Evolutionary conservation across 495 filamentous ascomycete genomes (phyloP).

Genomic region (Daldinia childiae): DNA sequence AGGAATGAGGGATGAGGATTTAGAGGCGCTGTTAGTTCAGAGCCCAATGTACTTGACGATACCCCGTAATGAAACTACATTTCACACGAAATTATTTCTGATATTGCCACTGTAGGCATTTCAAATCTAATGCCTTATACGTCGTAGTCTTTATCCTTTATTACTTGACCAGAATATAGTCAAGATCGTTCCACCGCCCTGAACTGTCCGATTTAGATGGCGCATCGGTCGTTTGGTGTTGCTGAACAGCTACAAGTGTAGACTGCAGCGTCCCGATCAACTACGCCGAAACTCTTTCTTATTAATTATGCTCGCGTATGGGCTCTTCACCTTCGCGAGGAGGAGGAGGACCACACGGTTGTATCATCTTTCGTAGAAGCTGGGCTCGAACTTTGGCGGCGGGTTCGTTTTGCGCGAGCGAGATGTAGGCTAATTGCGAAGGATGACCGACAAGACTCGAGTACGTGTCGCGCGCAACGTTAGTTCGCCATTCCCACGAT

Average conservation of each 20-base stretch:
- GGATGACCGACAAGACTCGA: conserved; percentile 90
- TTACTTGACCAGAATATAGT: neutral
- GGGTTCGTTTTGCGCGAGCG: conserved; percentile 85
- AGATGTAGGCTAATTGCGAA: conserved; percentile 86
- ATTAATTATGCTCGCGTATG: conserved; percentile 16
- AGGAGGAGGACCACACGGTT: conserved; percentile 86
- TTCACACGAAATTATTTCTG: neutral
- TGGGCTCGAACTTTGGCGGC: conserved; percentile 79
- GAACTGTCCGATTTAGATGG: neutral
- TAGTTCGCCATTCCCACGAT: conserved; percentile 92
- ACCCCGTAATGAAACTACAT: neutral
- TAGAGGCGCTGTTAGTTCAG: neutral
- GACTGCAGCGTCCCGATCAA: neutral
- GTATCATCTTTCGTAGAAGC: conserved; percentile 93
- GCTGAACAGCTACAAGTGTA: neutral
- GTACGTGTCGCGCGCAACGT: conserved; percentile 86
- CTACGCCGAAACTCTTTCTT: neutral
- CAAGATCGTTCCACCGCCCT: neutral
- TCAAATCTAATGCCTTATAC: neutral
- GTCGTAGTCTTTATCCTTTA: neutral
- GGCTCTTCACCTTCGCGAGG: conserved; percentile 64
- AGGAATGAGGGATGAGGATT: conserved; percentile 45
- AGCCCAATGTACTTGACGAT: neutral
- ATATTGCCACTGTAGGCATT: neutral
- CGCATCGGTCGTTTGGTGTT: neutral